Conservation (phyloP, 768 basidiomycete species). For the Agrocybe praecox region DNA sequence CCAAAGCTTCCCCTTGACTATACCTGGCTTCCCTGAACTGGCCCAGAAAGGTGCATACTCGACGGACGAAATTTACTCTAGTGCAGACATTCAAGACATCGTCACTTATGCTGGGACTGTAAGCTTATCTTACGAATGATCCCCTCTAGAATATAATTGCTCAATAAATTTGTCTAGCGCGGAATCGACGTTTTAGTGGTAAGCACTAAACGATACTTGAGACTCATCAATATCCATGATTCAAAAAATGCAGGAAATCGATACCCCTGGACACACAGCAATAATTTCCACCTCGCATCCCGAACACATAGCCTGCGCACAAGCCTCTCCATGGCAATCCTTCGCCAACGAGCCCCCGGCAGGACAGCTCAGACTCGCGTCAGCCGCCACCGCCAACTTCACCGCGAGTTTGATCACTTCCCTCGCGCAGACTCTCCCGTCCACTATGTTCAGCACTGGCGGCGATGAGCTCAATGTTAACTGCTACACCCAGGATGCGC, state of each 20-base stretch:
- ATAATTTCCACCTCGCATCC: constrained; percentile 67
- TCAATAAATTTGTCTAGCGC: constrained; percentile 37
- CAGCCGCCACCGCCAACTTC: constrained; percentile 61
- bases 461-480: constrained; percentile 78
- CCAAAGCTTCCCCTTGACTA: constrained; percentile 73
- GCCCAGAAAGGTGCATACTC: constrained; percentile 72
- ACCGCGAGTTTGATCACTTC: constrained; percentile 53
- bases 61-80: constrained; percentile 48
- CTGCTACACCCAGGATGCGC: constrained; percentile 65
- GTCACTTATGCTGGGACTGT: constrained; percentile 68
- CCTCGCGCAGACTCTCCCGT: constrained; percentile 54
- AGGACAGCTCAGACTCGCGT: constrained; percentile 78
- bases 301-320: constrained; percentile 70
- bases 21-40: constrained; percentile 64
- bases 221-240: background rate
- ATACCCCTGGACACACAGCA: constrained; percentile 83
- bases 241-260: constrained; percentile 58
- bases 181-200: constrained; percentile 75
- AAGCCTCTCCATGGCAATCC: constrained; percentile 54
- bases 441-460: constrained; percentile 74
- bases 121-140: constrained; percentile 28
- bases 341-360: constrained; percentile 80
- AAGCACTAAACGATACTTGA: constrained; percentile 29
- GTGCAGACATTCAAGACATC: constrained; percentile 56
- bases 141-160: constrained; percentile 24